Evolutionary conservation across 805 yeast genomes (phyloP), one percentile per base, ranked within the genome.

Genomic region (Starmerella bombi): DNA sequence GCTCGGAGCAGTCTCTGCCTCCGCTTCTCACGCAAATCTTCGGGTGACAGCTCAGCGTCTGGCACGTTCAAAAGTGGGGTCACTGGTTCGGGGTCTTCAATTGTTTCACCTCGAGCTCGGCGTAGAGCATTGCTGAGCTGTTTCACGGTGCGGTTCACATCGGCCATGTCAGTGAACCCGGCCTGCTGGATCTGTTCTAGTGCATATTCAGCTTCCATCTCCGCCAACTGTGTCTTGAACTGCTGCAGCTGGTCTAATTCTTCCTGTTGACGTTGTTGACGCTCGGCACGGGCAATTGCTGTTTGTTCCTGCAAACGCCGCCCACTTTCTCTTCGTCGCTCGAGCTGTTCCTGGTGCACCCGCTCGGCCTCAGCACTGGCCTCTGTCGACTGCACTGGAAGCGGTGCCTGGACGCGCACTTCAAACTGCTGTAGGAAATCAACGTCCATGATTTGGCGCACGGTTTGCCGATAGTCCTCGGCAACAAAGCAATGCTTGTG

Each of bases 271-370:
- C 85, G 85, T 49, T 81, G 80, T 57, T 84, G 84, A 53, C 82
- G 85, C 56, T 88, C 95, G 8, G 75, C 59, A 41, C 98, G 66
- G 49, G 77, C 78, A 53, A 77, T 79, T 51, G 79, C 85, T 0
- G 96, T 96, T 59, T 85, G 95, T 53, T 83, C 93, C 61, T 91
- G 97, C 46, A 93, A 66, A 49, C 93, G 69, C 48, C 78, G 72
- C 7, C 96, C 96, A 47, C 80, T 80, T 55, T 85, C 95, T 51
- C 72, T 71, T 45, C 94, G 70, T 55, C 79, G 77, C 49, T 80
- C 88, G 1, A 86, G 78, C 20, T 86, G 59, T 56, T 88, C 96
- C 58, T 83, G 94, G 44, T 79, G 91, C 0, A 84, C 64, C 56
- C 86, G 86, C 56, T 78, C 82, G 33, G 72, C 74, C 38, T 72